Evolutionary conservation across 495 filamentous ascomycete species (phyloP), one percentile per base, ranked within the genome.

Genomic region (Mycothermus thermophilus): DNA sequence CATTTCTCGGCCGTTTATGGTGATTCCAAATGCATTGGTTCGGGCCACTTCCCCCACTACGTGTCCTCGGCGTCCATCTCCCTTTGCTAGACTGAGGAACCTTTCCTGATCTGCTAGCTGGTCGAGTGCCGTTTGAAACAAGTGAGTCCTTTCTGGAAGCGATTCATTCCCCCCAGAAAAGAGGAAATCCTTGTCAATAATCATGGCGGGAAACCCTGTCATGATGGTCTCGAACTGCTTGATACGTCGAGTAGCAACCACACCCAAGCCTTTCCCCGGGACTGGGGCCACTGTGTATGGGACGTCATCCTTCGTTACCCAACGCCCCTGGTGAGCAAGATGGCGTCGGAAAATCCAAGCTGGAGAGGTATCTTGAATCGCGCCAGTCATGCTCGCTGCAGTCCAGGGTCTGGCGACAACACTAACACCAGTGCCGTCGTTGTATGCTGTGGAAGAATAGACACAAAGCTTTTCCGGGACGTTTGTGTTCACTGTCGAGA

Each of bases 11-110:
- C 33, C 44, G n/a, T 41, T 30, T 0, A 58, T 6, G 5, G 28
- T 20, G 9, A 57, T 37, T 0, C 53, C 53, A 41, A 60, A 57
- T 2, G 55, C 42, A 34, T 60, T 58, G 15, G 55, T 60, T 12
- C 52, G 38, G 3, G 57, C 16, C 2, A 54, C 46, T 37, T 58
- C n/a, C 57, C 17, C 58, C 51, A 58, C 35, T 1, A 55, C 42
- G 28, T 59, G 53, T 1, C 54, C 40, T 13, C 48, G 38, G 0
- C 38, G 43, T 0, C 44, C 46, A 4, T 71, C 77, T 52, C 80
- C 82, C 41, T 78, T 74, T 20, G 80, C 73, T 43, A 82, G 16
- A 1, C 32, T 28, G 26, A 47, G 10, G 2, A 56, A 25, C 13
- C 48, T 38, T 18, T 51, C 32, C 36, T 40, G n/a, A 24, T 60